Percentiles rank a stretch among this genome's conserved stretches.
These are phyloP conservation scores for Phascolomyces articulosus DNA, from an alignment of 371 early-diverging fungal genomes.

Conservation along the genomic window DNA sequence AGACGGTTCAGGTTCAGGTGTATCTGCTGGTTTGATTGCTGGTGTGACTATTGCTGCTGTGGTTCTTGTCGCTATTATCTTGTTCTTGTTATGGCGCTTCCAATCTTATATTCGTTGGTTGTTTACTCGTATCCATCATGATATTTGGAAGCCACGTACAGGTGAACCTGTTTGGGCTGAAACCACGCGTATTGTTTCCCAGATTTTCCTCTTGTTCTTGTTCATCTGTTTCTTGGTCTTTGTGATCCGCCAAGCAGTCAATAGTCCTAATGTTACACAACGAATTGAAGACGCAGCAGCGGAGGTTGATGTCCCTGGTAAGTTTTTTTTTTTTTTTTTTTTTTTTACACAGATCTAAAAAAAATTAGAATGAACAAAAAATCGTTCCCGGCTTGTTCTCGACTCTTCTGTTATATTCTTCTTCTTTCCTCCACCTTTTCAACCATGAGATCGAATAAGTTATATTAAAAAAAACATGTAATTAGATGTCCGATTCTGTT, in stretches of 20 bases:
- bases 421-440: no score
- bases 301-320: constrained; percentile 44
- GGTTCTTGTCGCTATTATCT: constrained; percentile 33
- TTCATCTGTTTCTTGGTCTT: constrained; percentile 46
- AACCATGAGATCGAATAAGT: neutral
- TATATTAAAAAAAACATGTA: no score
- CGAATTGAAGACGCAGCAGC: constrained; percentile 39
- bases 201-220: constrained; percentile 46
- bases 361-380: no score
- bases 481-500: constrained; percentile 53
- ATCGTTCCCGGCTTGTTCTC: no score
- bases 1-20: constrained; percentile 16
- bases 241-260: constrained; percentile 50
- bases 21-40: constrained; percentile 46
- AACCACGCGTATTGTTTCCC: constrained; percentile 45
- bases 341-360: neutral
- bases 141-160: constrained; percentile 56
- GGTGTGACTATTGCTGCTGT: constrained; percentile 49
- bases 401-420: no score
- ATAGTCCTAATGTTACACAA: constrained; percentile 52
- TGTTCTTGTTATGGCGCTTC: constrained; percentile 52
- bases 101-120: constrained; percentile 43
- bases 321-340: neutral
- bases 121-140: constrained; percentile 39
- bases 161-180: constrained; percentile 60